These are phyloP conservation scores for Serendipita indica DNA, from an alignment of 768 basidiomycete genomes.

Conservation along the genomic window DNA sequence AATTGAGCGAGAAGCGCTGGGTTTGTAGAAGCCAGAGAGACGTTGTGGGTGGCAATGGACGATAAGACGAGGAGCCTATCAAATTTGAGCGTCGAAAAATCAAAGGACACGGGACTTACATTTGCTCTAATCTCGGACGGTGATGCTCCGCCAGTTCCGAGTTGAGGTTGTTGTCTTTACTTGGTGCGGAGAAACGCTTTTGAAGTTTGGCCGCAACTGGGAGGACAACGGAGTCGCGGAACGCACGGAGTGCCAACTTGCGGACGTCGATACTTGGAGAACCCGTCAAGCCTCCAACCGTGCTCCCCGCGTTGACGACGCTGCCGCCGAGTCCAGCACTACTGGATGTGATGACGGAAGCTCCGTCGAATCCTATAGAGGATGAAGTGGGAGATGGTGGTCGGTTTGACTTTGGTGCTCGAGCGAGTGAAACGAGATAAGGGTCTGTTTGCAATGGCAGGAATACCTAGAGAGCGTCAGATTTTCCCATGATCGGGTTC, in stretches of 20 bases:
- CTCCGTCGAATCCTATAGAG: background rate
- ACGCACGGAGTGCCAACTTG: slow-evolving; percentile 60
- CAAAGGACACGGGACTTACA: slow-evolving; percentile 30
- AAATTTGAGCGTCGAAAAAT: slow-evolving; percentile 11
- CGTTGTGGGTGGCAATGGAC: slow-evolving; percentile 13
- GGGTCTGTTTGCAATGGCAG: slow-evolving; percentile 49
- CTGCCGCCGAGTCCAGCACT: slow-evolving; percentile 6
- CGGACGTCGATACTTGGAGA: slow-evolving; percentile 61
- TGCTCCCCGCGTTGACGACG: background rate
- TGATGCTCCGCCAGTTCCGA: slow-evolving; percentile 42
- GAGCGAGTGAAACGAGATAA: slow-evolving; percentile 52
- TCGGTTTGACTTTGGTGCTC: slow-evolving; percentile 35
- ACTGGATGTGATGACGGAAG: slow-evolving; percentile 28
- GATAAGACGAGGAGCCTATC: slow-evolving; percentile 17
- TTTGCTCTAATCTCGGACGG: slow-evolving; percentile 64
- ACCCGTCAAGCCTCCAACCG: slow-evolving; percentile 19
- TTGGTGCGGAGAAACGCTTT: slow-evolving; percentile 30
- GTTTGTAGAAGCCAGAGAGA: background rate
- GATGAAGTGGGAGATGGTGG: slow-evolving; percentile 31
- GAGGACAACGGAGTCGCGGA: slow-evolving; percentile 65
- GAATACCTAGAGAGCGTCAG: slow-evolving; percentile 28
- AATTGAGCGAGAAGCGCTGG: background rate
- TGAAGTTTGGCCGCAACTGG: slow-evolving; percentile 45
- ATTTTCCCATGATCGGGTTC: background rate
- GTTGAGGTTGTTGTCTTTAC: slow-evolving; percentile 40